Evolutionary conservation across 1,284 basidiomycete genomes (phyloP).

Genomic region (Fomes fomentarius): DNA sequence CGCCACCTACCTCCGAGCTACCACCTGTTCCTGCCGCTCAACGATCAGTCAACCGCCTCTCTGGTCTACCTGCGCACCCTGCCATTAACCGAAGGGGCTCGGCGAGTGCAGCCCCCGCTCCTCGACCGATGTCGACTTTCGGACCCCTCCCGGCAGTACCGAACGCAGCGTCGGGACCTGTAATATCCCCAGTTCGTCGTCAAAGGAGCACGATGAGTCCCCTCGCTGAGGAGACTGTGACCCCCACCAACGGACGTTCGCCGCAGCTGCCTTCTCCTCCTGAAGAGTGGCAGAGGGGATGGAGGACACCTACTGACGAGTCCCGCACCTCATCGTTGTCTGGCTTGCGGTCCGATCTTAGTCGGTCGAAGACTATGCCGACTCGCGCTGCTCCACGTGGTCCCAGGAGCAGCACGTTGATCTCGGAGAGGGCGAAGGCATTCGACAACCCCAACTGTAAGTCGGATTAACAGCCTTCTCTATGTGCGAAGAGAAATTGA

Average conservation of each 20-base stretch:
- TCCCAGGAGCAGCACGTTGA: constrained; percentile 46
- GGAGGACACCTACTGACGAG: constrained; percentile 17
- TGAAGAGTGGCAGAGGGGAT: constrained; percentile 17
- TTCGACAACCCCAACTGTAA: constrained; percentile 32
- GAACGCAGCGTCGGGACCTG: constrained; percentile 4
- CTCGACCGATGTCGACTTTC: constrained; percentile 19
- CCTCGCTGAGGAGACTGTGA: constrained; percentile 8
- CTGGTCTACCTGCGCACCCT: constrained; percentile 26
- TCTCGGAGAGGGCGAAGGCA: constrained; percentile 51
- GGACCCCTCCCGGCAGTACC: constrained; percentile 19
- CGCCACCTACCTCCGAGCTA: not conserved
- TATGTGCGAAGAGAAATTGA: not conserved
- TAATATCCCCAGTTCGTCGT: constrained; percentile 9
- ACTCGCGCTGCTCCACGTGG: constrained; percentile 20
- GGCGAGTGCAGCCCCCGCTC: not conserved
- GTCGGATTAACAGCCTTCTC: constrained; percentile 1
- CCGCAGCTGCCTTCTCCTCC: constrained; percentile 19
- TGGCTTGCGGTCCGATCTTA: constrained; percentile 13
- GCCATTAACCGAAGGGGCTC: constrained; percentile 22
- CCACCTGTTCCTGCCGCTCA: constrained; percentile 7
- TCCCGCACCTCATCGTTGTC: constrained; percentile 20
- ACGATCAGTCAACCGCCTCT: constrained; percentile 14
- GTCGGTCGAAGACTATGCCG: constrained; percentile 28
- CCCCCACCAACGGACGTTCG: constrained; percentile 5
- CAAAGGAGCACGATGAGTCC: constrained; percentile 11